Conservation (phyloP, 331 rosid species). For the Phaseolus coccineus region DNA sequence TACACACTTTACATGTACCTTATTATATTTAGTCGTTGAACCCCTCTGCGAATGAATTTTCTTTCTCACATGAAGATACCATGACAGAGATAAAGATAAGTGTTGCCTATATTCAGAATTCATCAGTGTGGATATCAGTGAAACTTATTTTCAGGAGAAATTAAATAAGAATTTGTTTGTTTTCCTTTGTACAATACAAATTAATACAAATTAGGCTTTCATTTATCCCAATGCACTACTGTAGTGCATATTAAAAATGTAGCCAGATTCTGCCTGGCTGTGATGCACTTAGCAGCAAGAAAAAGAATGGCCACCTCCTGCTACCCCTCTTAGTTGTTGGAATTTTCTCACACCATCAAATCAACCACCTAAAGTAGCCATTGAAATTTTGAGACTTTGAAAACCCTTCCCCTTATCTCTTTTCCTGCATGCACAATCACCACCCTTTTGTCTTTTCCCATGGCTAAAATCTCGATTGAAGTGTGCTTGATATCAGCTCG, state of each 20-base stretch:
- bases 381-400: slow-evolving; percentile 30
- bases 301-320: slow-evolving; percentile 14
- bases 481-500: slow-evolving; percentile 81
- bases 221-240: not conserved
- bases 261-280: slow-evolving; percentile 51
- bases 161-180: not conserved
- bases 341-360: slow-evolving; percentile 31
- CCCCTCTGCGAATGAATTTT: no score
- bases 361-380: slow-evolving; percentile 52
- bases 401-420: slow-evolving; percentile 31
- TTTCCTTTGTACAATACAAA: not conserved
- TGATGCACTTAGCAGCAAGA: slow-evolving; percentile 45
- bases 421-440: not conserved
- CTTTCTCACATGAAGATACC: no score
- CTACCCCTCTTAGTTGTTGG: slow-evolving; percentile 33
- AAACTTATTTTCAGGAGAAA: not conserved
- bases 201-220: not conserved
- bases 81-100: no score
- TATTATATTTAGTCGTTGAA: no score
- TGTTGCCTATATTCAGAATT: no score
- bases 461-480: slow-evolving; percentile 79
- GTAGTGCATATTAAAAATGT: not conserved
- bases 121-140: no score
- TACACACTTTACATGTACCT: no score
- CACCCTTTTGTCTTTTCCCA: slow-evolving; percentile 22